Percentiles rank a stretch among this genome's conserved stretches.
These are phyloP conservation scores for Fusarium oligoseptatum DNA, from an alignment of 2,329 filamentous ascomycete genomes.

Conservation along the genomic window DNA sequence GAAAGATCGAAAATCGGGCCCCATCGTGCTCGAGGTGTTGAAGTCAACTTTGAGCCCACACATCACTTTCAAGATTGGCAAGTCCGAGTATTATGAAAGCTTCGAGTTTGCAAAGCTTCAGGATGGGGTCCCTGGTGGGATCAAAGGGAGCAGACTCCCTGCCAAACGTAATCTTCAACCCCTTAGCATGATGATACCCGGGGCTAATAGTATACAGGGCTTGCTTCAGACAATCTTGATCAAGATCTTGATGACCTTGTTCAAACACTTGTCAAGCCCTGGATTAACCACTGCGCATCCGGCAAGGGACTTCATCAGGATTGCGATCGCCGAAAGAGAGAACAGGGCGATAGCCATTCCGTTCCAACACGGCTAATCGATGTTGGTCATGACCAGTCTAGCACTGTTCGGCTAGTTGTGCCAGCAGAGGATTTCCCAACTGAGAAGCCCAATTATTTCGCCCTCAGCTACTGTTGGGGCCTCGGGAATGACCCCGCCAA, in stretches of 20 bases:
- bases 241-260: not conserved
- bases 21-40: not conserved
- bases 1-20: not conserved
- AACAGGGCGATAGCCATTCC: not conserved
- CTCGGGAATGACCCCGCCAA: not conserved
- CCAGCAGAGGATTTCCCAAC: not conserved
- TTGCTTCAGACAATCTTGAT: not conserved
- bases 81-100: not conserved
- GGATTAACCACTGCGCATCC: not conserved
- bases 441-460: not conserved
- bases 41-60: not conserved
- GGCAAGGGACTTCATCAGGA: not conserved
- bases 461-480: constrained; percentile 13
- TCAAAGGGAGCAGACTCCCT: not conserved
- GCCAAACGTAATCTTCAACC: not conserved
- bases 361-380: constrained; percentile 9
- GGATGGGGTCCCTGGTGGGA: not conserved
- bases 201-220: not conserved
- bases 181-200: accelerated
- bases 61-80: not conserved
- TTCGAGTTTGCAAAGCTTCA: not conserved
- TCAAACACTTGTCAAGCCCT: not conserved
- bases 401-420: not conserved
- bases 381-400: not conserved
- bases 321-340: not conserved